Conservation (phyloP, 208 protist genomes). For the Leishmania guyanensis region DNA sequence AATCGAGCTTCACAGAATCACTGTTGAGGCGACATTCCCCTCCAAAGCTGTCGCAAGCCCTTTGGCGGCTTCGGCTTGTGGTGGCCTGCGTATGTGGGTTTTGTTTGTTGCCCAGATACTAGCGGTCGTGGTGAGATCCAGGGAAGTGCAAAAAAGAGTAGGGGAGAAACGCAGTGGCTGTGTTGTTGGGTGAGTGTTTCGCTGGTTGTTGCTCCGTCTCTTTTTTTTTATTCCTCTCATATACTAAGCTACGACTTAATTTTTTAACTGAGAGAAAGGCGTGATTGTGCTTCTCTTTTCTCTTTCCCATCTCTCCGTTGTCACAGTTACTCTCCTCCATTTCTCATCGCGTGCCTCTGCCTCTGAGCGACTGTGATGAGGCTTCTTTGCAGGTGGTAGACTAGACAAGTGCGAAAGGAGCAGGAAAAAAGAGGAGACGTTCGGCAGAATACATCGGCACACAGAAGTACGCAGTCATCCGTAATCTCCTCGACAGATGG, state of each 20-base stretch:
- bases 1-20: background rate
- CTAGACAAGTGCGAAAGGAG: background rate
- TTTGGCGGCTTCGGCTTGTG: background rate
- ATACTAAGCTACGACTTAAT: background rate
- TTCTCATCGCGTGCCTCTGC: background rate
- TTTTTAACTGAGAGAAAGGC: background rate
- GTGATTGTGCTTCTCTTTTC: background rate
- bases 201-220: background rate
- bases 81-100: background rate
- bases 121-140: background rate
- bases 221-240: background rate
- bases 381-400: background rate
- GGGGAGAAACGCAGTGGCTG: background rate
- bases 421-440: background rate
- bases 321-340: background rate
- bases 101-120: background rate
- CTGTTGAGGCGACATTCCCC: background rate
- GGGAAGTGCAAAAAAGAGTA: background rate
- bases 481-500: background rate
- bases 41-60: background rate
- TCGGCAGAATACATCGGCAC: background rate
- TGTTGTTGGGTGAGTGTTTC: background rate
- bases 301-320: background rate
- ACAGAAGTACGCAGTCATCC: background rate
- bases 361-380: background rate